These are phyloP conservation scores for Ceratobasidium sp. DNA, from an alignment of 1,284 basidiomycete species.

Conservation along the genomic window DNA sequence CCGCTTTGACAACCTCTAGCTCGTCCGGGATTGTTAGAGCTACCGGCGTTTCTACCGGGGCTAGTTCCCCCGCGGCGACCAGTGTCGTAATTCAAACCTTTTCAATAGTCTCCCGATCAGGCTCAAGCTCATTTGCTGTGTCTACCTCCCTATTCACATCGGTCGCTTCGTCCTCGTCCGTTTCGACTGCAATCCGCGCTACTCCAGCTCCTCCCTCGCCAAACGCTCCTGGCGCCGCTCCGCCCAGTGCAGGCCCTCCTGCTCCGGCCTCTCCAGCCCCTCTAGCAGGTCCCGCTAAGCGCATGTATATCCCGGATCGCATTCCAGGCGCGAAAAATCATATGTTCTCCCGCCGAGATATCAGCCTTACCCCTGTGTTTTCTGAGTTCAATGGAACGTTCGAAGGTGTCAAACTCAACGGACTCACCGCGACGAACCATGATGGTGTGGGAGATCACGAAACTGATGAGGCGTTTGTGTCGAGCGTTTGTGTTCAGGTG, in stretches of 20 bases:
- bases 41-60: constrained; percentile 37
- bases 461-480: constrained; percentile 42
- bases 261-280: constrained; percentile 7
- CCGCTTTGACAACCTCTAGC: constrained; percentile 47
- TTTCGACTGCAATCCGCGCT: neutral
- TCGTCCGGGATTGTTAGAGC: constrained; percentile 43
- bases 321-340: constrained; percentile 14
- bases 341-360: constrained; percentile 1
- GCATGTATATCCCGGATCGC: constrained; percentile 38
- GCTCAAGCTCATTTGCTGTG: neutral
- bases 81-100: constrained; percentile 15
- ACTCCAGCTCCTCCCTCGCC: neutral
- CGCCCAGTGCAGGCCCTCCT: neutral
- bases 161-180: neutral
- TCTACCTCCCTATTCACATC: neutral
- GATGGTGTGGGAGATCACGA: constrained; percentile 31
- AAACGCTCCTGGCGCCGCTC: neutral
- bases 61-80: neutral
- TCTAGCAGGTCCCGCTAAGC: constrained; percentile 22
- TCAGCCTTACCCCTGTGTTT: constrained; percentile 37
- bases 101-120: neutral
- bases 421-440: constrained; percentile 9
- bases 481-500: constrained; percentile 44
- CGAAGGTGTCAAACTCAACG: constrained; percentile 25
- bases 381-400: constrained; percentile 41